Conservation (phyloP, 352 stramenopile genomes). For the Saprolegnia parasitica region DNA sequence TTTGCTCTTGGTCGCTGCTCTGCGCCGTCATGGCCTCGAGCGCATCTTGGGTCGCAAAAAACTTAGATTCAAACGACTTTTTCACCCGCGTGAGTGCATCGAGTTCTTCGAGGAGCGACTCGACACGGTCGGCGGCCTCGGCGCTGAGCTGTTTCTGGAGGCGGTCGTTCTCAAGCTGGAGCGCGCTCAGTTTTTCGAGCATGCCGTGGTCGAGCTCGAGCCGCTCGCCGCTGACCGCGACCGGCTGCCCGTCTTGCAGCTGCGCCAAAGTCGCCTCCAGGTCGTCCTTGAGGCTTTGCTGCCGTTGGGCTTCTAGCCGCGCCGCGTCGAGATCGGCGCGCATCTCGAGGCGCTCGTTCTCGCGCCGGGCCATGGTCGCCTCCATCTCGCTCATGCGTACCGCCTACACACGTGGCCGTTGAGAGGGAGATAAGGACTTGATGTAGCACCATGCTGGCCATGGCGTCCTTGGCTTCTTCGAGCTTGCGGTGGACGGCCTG, state of each 20-base stretch:
- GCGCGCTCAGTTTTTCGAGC: slow-evolving; percentile 51
- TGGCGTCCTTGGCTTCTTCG: slow-evolving; percentile 56
- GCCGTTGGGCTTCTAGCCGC: slow-evolving; percentile 38
- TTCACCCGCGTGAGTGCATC: slow-evolving; percentile 59
- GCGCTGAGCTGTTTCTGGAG: slow-evolving; percentile 48
- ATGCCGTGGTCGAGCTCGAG: slow-evolving; percentile 66
- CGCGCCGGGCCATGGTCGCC: slow-evolving; percentile 34
- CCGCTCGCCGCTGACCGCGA: slow-evolving; percentile 35
- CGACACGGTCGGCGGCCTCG: slow-evolving; percentile 51
- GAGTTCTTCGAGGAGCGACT: slow-evolving; percentile 50
- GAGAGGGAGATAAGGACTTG: slow-evolving; percentile 21
- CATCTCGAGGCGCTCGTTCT: slow-evolving; percentile 34
- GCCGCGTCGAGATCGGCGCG: slow-evolving; percentile 36
- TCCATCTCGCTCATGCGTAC: slow-evolving; percentile 60
- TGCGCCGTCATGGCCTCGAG: slow-evolving; percentile 32
- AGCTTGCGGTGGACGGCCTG: slow-evolving; percentile 55
- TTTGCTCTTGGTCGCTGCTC: slow-evolving; percentile 7
- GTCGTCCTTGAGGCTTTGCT: slow-evolving; percentile 42
- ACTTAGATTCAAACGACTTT: slow-evolving; percentile 62
- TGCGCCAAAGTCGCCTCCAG: slow-evolving; percentile 42
- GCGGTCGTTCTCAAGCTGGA: slow-evolving; percentile 55
- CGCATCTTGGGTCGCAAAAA: slow-evolving; percentile 44
- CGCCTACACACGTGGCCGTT: slow-evolving; percentile 38
- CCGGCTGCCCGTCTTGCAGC: slow-evolving; percentile 26
- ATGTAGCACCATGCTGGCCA: slow-evolving; percentile 59